Conservation (phyloP, 768 basidiomycete species). For the Mycena maculata region DNA sequence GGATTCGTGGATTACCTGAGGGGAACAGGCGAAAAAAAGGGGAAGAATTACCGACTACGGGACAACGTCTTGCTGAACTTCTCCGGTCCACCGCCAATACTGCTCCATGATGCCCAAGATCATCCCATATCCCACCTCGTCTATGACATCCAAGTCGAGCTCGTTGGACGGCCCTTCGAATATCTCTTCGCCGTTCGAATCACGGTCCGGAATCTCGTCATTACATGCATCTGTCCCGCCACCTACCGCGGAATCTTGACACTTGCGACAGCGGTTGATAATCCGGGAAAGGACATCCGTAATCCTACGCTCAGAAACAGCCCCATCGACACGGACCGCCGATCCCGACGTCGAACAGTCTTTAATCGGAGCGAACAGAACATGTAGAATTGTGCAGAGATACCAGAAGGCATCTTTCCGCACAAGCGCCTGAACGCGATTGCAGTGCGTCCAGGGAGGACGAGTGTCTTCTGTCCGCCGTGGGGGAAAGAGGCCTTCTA, state of each 20-base stretch:
- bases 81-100: conserved; percentile 41
- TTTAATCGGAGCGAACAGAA: conserved; percentile 40
- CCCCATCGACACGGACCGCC: background rate
- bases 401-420: conserved; percentile 66
- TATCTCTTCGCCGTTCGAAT: conserved; percentile 15
- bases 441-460: conserved; percentile 22
- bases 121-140: conserved; percentile 54
- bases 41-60: too few species aligned
- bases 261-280: conserved; percentile 21
- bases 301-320: conserved; percentile 21
- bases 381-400: conserved; percentile 58
- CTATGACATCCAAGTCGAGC: conserved; percentile 39
- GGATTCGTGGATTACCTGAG: too few species aligned
- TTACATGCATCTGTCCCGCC: conserved; percentile 26
- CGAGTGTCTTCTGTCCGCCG: conserved; percentile 17
- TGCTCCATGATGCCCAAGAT: conserved; percentile 53
- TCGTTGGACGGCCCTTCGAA: conserved; percentile 19
- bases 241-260: background rate
- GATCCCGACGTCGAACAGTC: conserved; percentile 8
- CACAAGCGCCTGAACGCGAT: conserved; percentile 53
- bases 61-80: background rate
- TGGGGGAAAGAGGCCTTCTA: conserved; percentile 46
- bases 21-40: background rate
- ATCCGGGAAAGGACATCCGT: conserved; percentile 25
- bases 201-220: conserved; percentile 18